Conservation (phyloP, 768 basidiomycete genomes). For the Calocera cornea region DNA sequence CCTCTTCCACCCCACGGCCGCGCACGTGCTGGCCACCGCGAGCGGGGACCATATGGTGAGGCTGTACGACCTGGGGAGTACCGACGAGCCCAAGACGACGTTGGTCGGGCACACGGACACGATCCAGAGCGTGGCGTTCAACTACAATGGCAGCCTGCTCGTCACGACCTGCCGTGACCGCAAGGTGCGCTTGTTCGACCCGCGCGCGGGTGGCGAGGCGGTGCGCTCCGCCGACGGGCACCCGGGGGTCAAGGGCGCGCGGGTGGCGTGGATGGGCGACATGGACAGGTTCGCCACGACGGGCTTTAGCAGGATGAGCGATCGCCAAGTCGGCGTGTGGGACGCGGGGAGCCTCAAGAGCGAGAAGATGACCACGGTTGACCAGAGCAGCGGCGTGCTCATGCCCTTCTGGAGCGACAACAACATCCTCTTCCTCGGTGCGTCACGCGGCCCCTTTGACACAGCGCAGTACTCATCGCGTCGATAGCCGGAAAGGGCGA, state of each 20-base stretch:
- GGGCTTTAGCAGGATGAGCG: slow-evolving; percentile 93
- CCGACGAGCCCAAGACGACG: slow-evolving; percentile 47
- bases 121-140: slow-evolving; percentile 76
- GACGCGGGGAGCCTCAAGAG: slow-evolving; percentile 64
- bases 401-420: slow-evolving; percentile 99
- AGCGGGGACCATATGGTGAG: slow-evolving; percentile 78
- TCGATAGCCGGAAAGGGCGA: slow-evolving; percentile 78
- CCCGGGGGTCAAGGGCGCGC: slow-evolving; percentile 81
- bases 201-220: slow-evolving; percentile 68
- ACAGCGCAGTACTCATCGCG: background rate
- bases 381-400: slow-evolving; percentile 82
- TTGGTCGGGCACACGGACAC: slow-evolving; percentile 72
- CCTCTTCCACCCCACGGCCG: slow-evolving; percentile 81
- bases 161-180: slow-evolving; percentile 87
- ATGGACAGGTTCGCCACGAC: slow-evolving; percentile 82
- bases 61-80: slow-evolving; percentile 77
- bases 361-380: slow-evolving; percentile 64
- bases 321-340: slow-evolving; percentile 84
- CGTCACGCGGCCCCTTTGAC: slow-evolving; percentile 12
- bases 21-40: slow-evolving; percentile 65
- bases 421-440: slow-evolving; percentile 72
- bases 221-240: slow-evolving; percentile 77
- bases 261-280: slow-evolving; percentile 85
- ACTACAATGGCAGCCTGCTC: slow-evolving; percentile 61
- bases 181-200: slow-evolving; percentile 84